These are phyloP conservation scores for Apophysomyces trapeziformis DNA, from an alignment of 371 early-diverging fungal species.

Conservation along the genomic window DNA sequence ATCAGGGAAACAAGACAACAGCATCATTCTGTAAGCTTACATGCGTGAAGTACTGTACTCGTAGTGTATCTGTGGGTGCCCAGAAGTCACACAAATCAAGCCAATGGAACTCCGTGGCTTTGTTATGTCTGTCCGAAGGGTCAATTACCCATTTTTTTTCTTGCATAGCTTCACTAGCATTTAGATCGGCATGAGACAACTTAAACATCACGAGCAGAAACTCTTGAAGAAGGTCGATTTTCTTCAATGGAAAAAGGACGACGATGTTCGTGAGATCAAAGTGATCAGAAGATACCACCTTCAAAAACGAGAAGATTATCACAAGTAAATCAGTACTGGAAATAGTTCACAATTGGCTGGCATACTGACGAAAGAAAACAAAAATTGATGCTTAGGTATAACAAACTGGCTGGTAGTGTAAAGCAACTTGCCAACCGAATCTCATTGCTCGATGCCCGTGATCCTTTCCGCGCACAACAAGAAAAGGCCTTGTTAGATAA, in stretches of 20 bases:
- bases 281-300: constrained; percentile 94
- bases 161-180: not conserved
- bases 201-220: constrained; percentile 98
- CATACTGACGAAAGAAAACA: constrained; percentile 10
- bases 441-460: constrained; percentile 88
- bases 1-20: no score
- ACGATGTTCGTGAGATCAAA: constrained; percentile 87
- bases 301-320: constrained; percentile 95
- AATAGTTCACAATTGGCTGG: no score
- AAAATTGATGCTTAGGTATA: constrained; percentile 72
- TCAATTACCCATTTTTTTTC: not conserved
- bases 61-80: no score
- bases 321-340: constrained; percentile 59
- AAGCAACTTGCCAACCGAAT: constrained; percentile 89
- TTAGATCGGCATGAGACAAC: constrained; percentile 59
- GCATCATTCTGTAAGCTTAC: no score
- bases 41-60: no score
- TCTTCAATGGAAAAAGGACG: constrained; percentile 95
- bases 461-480: constrained; percentile 82
- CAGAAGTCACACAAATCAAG: no score
- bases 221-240: constrained; percentile 99
- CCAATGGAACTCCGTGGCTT: no score
- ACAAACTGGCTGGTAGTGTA: constrained; percentile 88
- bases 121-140: no score
- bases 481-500: constrained; percentile 89